Conservation (phyloP, 441 rosid genomes). For the Lepidium campestre region DNA sequence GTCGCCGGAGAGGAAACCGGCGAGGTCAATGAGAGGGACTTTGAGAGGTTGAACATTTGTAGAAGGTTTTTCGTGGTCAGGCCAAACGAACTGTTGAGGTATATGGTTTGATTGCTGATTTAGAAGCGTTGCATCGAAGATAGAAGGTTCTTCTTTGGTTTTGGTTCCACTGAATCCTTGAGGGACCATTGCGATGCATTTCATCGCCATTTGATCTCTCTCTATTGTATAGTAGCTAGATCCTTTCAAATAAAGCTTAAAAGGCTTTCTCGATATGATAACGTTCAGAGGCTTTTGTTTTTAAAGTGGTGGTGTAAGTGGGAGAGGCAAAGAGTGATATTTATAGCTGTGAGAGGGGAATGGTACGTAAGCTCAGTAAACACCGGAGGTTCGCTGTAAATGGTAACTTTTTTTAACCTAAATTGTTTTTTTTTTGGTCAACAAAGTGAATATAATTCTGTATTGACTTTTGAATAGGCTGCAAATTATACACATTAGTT, state of each 20-base stretch:
- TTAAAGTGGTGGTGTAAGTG: constrained; percentile 15
- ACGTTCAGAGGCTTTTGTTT: neutral
- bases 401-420: neutral
- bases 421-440: neutral
- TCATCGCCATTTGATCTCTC: constrained; percentile 17
- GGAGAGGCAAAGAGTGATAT: constrained; percentile 7
- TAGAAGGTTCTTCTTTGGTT: constrained; percentile 11
- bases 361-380: neutral
- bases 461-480: neutral
- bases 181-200: constrained; percentile 22
- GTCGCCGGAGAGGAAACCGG: constrained; percentile 40
- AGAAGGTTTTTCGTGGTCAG: constrained; percentile 47
- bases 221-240: neutral
- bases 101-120: constrained; percentile 29
- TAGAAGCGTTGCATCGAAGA: constrained; percentile 35
- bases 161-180: constrained; percentile 3
- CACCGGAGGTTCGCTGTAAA: neutral
- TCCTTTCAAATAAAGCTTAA: neutral
- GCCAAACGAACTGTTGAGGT: constrained; percentile 55
- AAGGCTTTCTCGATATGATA: neutral
- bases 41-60: constrained; percentile 30
- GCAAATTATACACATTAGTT: neutral
- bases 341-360: constrained; percentile 19
- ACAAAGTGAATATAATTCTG: too few species aligned
- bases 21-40: constrained; percentile 43